These are phyloP conservation scores for Candolleomyces eurysporus DNA, from an alignment of 768 basidiomycete species.

Conservation along the genomic window DNA sequence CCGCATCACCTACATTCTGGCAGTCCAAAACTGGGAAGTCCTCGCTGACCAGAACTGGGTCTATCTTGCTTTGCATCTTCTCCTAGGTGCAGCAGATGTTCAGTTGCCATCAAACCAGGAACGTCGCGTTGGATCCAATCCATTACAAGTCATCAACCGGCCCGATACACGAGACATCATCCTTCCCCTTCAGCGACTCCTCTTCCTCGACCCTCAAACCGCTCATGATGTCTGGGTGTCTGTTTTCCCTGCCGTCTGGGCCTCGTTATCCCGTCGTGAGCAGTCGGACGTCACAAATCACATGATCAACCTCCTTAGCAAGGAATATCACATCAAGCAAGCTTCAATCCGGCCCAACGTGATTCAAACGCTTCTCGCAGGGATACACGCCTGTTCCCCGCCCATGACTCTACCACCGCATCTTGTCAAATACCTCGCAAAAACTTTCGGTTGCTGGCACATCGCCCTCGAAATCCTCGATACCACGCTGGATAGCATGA, in stretches of 20 bases:
- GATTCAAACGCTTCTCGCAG: slow-evolving; percentile 85
- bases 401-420: slow-evolving; percentile 90
- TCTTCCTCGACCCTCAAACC: slow-evolving; percentile 73
- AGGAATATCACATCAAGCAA: slow-evolving; percentile 91
- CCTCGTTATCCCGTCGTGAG: slow-evolving; percentile 79
- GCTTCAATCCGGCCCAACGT: slow-evolving; percentile 88
- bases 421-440: slow-evolving; percentile 93
- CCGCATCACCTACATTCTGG: slow-evolving; percentile 86
- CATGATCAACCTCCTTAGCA: slow-evolving; percentile 86
- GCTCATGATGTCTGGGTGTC: slow-evolving; percentile 87
- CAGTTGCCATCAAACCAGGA: slow-evolving; percentile 37
- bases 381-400: slow-evolving; percentile 82
- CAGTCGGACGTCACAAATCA: slow-evolving; percentile 87
- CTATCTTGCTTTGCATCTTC: slow-evolving; percentile 82
- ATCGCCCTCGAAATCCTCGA: slow-evolving; percentile 83
- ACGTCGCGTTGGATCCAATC: slow-evolving; percentile 33
- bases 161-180: slow-evolving; percentile 56
- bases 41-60: slow-evolving; percentile 94
- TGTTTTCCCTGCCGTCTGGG: slow-evolving; percentile 84
- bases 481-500: slow-evolving; percentile 70
- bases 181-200: slow-evolving; percentile 76
- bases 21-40: slow-evolving; percentile 93
- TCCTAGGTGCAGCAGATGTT: slow-evolving; percentile 64
- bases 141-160: slow-evolving; percentile 32
- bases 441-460: slow-evolving; percentile 97